phyloP scores from a whole-genome alignment of 305 asterid species.

The Plantago rigida region DNA sequence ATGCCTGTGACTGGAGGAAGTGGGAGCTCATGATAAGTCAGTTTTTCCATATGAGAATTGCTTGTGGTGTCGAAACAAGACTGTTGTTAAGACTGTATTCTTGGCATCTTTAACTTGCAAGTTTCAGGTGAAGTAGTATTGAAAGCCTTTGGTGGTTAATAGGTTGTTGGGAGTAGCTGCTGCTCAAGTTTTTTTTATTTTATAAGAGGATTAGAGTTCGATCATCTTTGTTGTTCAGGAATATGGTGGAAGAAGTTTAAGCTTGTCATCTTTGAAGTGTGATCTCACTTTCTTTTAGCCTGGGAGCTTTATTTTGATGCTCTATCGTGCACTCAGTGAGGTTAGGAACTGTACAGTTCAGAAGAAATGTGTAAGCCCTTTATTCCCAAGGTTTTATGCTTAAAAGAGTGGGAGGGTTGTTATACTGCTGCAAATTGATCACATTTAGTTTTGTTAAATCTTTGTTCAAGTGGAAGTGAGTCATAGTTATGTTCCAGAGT shows the following conservation, averaged over 20 bases:
- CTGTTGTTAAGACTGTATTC: slow-evolving; percentile 3
- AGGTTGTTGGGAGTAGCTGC: slow-evolving; percentile 13
- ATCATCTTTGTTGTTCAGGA: slow-evolving; percentile 22
- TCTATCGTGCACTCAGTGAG: slow-evolving; percentile 25
- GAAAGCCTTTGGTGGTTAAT: background rate
- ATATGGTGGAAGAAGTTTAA: slow-evolving; percentile 9
- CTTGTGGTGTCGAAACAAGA: background rate
- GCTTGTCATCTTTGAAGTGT: slow-evolving; percentile 26
- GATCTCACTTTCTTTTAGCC: slow-evolving; percentile 18
- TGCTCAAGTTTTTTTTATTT: slow-evolving; percentile 16
- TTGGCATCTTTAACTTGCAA: slow-evolving; percentile 8
- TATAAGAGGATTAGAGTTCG: slow-evolving; percentile 8
- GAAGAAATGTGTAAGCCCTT: slow-evolving; percentile 9
- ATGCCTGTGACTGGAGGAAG: slow-evolving; percentile 39
- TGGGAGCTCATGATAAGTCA: slow-evolving; percentile 29
- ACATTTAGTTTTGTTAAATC: background rate
- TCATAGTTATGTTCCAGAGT: background rate
- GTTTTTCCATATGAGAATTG: background rate
- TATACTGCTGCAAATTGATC: slow-evolving; percentile 6
- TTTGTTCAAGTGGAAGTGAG: slow-evolving; percentile 1
- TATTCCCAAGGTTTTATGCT: slow-evolving; percentile 8
- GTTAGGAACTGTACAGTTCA: slow-evolving; percentile 28
- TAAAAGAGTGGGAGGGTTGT: slow-evolving; percentile 10
- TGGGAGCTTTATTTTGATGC: slow-evolving; percentile 36
- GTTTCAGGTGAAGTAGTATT: background rate